Evolutionary conservation across 176 grass and related monocot genomes (phyloP).

Genomic region (Neostapfia colusana): DNA sequence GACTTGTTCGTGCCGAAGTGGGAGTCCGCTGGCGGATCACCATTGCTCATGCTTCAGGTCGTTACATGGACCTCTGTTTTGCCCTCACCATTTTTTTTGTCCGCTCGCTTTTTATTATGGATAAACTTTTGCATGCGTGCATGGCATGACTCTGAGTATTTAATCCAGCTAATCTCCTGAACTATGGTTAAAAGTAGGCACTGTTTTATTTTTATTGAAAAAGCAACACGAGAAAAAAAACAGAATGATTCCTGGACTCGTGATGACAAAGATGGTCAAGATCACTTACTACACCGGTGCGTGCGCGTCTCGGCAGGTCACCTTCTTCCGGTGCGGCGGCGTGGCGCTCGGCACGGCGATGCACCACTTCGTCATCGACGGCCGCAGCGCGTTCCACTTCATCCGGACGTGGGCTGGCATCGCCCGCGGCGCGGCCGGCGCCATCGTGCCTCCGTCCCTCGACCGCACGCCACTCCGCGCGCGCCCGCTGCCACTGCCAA

Average conservation of each 20-base stretch:
- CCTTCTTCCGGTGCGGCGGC: conserved; percentile 55
- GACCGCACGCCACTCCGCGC: conserved; percentile 56
- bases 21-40: background rate
- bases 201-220: too few relatives aligned
- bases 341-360: conserved; percentile 57
- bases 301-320: conserved; percentile 29
- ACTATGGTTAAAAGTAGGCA: too few relatives aligned
- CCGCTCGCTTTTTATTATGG: too few relatives aligned
- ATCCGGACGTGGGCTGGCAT: conserved; percentile 53
- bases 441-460: conserved; percentile 18
- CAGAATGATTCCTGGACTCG: background rate
- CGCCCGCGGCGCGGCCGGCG: conserved; percentile 21
- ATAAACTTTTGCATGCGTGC: too few relatives aligned
- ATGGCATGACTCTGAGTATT: too few relatives aligned
- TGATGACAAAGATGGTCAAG: background rate
- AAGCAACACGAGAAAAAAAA: too few relatives aligned
- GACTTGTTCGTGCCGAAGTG: conserved; percentile 45
- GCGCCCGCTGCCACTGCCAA: background rate
- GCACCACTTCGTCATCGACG: conserved; percentile 64
- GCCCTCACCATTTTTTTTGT: background rate
- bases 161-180: too few relatives aligned
- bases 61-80: background rate
- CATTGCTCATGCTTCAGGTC: conserved; percentile 58
- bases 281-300: background rate
- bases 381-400: conserved; percentile 56